These are phyloP conservation scores for Mycena filopes DNA, from an alignment of 768 basidiomycete genomes.

Conservation along the genomic window DNA sequence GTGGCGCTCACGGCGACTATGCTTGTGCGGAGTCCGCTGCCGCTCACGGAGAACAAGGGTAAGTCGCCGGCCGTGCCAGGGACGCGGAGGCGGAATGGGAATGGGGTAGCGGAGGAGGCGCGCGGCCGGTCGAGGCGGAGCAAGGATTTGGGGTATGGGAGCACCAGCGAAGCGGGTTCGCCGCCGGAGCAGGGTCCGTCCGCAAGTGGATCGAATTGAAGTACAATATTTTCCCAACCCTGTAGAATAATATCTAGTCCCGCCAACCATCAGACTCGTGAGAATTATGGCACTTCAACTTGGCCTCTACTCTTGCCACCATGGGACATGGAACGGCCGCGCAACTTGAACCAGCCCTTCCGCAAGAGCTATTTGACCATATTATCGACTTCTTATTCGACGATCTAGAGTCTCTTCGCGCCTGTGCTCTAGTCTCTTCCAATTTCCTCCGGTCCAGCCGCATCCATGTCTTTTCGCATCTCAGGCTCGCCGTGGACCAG, in stretches of 20 bases:
- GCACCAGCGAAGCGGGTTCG: conserved; percentile 15
- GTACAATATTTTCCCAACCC: no score
- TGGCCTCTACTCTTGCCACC: no score
- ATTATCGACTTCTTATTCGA: conserved; percentile 20
- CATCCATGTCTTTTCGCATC: conserved; percentile 16
- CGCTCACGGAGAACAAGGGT: conserved; percentile 39
- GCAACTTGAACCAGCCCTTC: conserved; percentile 12
- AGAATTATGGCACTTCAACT: no score
- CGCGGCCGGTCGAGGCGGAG: conserved; percentile 59
- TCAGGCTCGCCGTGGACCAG: conserved; percentile 12
- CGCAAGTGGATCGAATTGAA: conserved; percentile 18
- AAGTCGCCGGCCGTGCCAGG: conserved; percentile 30
- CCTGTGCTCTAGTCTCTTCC: conserved; percentile 22
- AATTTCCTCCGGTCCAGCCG: conserved; percentile 19
- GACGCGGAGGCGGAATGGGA: conserved; percentile 29
- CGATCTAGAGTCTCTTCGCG: conserved; percentile 18
- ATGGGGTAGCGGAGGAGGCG: conserved; percentile 42
- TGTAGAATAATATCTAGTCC: no score
- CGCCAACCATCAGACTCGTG: no score
- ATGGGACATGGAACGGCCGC: no score
- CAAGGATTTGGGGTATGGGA: conserved; percentile 50
- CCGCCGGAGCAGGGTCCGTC: conserved; percentile 20
- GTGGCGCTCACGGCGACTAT: conserved; percentile 48
- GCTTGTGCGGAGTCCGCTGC: conserved; percentile 56
- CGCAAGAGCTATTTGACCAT: conserved; percentile 25